phyloP scores from a whole-genome alignment of 352 stramenopile species.

The Pythium pyrilobum region DNA sequence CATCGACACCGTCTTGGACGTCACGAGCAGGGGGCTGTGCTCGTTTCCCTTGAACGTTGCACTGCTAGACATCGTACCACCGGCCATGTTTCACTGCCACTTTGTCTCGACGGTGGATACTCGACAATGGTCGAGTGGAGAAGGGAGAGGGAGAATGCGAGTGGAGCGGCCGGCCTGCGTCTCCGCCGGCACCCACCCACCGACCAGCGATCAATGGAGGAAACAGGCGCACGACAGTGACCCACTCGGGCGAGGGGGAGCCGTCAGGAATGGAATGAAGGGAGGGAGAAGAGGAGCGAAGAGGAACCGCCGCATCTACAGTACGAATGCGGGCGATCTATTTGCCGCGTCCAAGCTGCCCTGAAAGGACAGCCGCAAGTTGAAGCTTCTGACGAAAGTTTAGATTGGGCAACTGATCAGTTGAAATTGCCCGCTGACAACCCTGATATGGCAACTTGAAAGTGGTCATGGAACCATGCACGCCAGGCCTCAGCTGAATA shows the following conservation, averaged over 20 bases:
- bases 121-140: conserved; percentile 17
- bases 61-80: neutral
- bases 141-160: neutral
- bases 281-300: too few relatives aligned
- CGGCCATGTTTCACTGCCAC: neutral
- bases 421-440: neutral
- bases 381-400: conserved; percentile 18
- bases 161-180: neutral
- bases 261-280: conserved; percentile 9
- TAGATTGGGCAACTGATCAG: conserved; percentile 4
- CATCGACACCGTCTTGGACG: neutral
- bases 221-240: conserved; percentile 8
- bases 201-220: too few relatives aligned
- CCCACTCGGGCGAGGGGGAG: neutral
- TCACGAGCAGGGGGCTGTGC: conserved; percentile 6
- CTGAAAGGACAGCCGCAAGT: neutral
- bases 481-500: neutral
- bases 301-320: too few relatives aligned
- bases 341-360: neutral
- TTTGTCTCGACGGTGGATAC: neutral
- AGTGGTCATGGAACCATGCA: conserved; percentile 10
- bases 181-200: too few relatives aligned
- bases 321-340: conserved; percentile 5
- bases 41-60: neutral
- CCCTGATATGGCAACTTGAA: conserved; percentile 14